phyloP scores from a whole-genome alignment of 257 asterid genomes.

The Orobanche coerulescens region DNA sequence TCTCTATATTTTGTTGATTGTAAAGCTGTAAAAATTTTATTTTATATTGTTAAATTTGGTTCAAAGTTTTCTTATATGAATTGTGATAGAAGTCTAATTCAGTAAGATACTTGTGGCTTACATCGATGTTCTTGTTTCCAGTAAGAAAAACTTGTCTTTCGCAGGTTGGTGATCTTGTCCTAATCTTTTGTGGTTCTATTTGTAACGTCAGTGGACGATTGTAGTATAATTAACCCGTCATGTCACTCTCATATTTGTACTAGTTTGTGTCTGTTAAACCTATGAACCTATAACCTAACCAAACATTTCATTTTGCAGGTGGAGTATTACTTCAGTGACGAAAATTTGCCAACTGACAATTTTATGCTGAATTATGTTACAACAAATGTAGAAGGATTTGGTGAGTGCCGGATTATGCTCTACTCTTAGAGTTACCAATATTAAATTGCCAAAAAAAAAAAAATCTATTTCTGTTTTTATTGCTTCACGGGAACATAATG shows the following conservation, averaged over 20 bases:
- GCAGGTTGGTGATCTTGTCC: not conserved
- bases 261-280: not conserved
- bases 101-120: no score
- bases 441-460: not conserved
- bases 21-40: not conserved
- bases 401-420: slow-evolving; percentile 34
- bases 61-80: no score
- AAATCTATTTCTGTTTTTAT: not conserved
- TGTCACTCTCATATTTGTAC: not conserved
- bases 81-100: no score
- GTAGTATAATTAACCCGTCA: not conserved
- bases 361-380: slow-evolving; percentile 57
- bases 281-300: slow-evolving; percentile 1
- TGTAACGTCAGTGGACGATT: not conserved
- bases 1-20: not conserved
- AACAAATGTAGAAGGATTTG: slow-evolving; percentile 61
- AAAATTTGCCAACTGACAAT: slow-evolving; percentile 74
- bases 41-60: slow-evolving; percentile 14
- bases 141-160: not conserved
- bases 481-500: slow-evolving; percentile 8
- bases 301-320: slow-evolving; percentile 42
- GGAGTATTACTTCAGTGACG: slow-evolving; percentile 94
- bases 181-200: not conserved
- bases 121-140: not conserved
- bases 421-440: not conserved